These are phyloP conservation scores for Medicago ruthenica DNA, from an alignment of 306 rosid genomes.

Conservation along the genomic window DNA sequence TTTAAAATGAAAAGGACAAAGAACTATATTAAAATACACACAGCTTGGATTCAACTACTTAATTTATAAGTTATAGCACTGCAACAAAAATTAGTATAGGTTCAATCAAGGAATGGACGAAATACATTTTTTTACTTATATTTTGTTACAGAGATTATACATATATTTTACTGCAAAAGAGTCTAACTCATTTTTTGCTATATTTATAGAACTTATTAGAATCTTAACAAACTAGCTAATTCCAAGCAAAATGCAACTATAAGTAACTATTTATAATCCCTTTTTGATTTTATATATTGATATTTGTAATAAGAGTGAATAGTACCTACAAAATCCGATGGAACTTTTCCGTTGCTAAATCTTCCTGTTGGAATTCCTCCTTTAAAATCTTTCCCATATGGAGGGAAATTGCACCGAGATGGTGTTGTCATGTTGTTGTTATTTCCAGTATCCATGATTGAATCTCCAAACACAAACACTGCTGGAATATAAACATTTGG, in stretches of 20 bases:
- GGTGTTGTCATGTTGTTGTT: conserved; percentile 55
- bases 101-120: not conserved
- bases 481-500: conserved; percentile 59
- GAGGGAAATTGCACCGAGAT: conserved; percentile 43
- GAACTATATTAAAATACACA: not conserved
- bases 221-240: no score
- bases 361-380: conserved; percentile 48
- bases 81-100: no score
- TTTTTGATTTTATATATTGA: no score
- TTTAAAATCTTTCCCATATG: conserved; percentile 48
- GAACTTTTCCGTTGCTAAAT: conserved; percentile 52
- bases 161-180: no score
- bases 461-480: conserved; percentile 69
- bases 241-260: no score
- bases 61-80: no score
- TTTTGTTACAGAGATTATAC: not conserved
- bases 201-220: no score
- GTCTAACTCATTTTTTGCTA: no score
- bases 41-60: not conserved
- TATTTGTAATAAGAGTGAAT: not conserved
- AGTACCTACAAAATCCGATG: conserved; percentile 41
- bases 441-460: conserved; percentile 81
- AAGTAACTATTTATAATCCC: no score
- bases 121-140: no score
- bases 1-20: not conserved